Conservation (phyloP, 2,329 filamentous ascomycete genomes). For the Diplocarpon mali region DNA sequence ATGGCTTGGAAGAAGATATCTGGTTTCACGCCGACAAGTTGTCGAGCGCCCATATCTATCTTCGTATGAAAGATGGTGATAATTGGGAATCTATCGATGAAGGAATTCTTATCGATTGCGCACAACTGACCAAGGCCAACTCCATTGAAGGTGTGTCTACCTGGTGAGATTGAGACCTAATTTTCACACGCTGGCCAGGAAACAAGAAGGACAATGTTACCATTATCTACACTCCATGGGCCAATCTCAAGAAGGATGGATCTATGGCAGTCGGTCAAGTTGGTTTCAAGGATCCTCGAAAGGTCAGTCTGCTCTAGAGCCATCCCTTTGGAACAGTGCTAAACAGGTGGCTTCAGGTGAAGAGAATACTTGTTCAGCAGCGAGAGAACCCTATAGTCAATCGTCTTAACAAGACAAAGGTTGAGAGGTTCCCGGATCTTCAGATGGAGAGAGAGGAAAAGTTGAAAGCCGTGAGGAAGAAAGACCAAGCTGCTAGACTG, state of each 20-base stretch:
- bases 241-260: slow-evolving; percentile 89
- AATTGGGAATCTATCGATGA: slow-evolving; percentile 74
- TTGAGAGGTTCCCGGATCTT: slow-evolving; percentile 79
- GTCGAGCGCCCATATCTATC: slow-evolving; percentile 91
- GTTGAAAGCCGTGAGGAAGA: slow-evolving; percentile 58
- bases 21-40: slow-evolving; percentile 99
- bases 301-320: slow-evolving; percentile 30
- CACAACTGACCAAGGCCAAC: slow-evolving; percentile 97
- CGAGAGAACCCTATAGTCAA: slow-evolving; percentile 90
- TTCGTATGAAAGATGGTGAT: slow-evolving; percentile 68
- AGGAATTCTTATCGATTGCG: slow-evolving; percentile 71
- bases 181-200: slow-evolving; percentile 33
- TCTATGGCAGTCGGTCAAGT: slow-evolving; percentile 95
- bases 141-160: slow-evolving; percentile 73
- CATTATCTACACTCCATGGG: slow-evolving; percentile 95
- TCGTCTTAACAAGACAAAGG: slow-evolving; percentile 92
- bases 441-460: slow-evolving; percentile 71
- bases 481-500: slow-evolving; percentile 52
- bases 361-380: slow-evolving; percentile 65
- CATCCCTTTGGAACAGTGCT: not conserved
- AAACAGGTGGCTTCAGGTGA: slow-evolving; percentile 42
- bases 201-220: slow-evolving; percentile 99
- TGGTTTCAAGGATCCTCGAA: slow-evolving; percentile 79
- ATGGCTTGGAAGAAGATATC: slow-evolving; percentile 89
- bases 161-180: slow-evolving; percentile 3